Base-by-base conservation (phyloP, 495 filamentous ascomycete genomes). In the Lineolata rhizophorae region DNA sequence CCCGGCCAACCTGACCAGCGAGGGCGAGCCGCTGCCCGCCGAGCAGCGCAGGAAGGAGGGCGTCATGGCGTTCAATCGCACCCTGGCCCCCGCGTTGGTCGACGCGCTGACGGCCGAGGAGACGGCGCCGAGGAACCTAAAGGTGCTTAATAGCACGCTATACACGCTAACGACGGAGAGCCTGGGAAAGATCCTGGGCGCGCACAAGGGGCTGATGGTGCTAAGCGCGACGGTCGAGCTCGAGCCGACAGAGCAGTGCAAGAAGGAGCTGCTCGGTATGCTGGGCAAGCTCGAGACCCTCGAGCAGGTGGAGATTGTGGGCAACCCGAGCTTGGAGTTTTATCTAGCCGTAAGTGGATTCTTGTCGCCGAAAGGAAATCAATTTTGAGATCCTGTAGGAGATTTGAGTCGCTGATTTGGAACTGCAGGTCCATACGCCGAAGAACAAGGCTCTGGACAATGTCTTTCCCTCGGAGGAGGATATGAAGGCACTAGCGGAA, bases 231-330 rank as follows among this genome's bases (percentile, higher is more conserved):
- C 45, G 6, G 18, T 48, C 17, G 45, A 46, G 24, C 26, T 32
- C 20, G 39, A 38, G 33, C 34, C 30, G 4, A 32, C 29, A 9
- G 40, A 43, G 19, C 34, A 36, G 5, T 38, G 36, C 12, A 48
- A 41, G 30, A 41, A 41, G 29, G 37, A 34, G 15, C 11, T 48
- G 29, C 19, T 43, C 14, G 29, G 41, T 30, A 37, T 29, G 26
- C 20, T 46, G 34, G 22, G 27, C 20, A 8, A 18, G 14, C 43
- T 39, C 21, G 33, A 38, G 29, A 25, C 35, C 13, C 20, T 48
- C 25, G 45, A 48, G 32, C 45, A 48, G 30, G 37, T 48, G 13
- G 45, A 48, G 33, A 31, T 48, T 18, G 40, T 48, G n/a, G 43
- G 29, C 4, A 41, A 36, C 24, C 43, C 43, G 18, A 35, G 36